Base-by-base conservation (phyloP, 495 filamentous ascomycete genomes). In the Trichoderma parareesei region DNA sequence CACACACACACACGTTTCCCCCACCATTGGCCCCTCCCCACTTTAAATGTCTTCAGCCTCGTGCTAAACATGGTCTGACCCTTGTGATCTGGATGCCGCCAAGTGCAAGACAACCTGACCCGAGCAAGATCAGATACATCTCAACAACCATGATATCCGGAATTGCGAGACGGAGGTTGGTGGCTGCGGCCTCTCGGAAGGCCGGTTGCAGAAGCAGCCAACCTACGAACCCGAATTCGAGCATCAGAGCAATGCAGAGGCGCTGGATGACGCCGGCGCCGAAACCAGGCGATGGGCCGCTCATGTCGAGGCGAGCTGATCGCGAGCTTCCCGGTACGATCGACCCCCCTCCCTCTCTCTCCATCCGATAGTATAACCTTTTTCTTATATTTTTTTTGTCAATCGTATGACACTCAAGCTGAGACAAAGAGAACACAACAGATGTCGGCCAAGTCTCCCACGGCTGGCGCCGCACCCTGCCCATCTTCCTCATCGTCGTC, bases 301-400 rank as follows among this genome's bases (percentile, higher is more conserved):
- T 97, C 67, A 84, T 93, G 81, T 85, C 88, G 69, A 86, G 92
- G 67, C 85, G 92, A 65, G 75, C 88, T 66, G 91, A 96, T 75
- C 87, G 92, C 65, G 90, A 88, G 65, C 84, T 96, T 6, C 92
- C 92, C 61, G 74, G 83, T 85, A 63, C 35, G 77, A 72, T 44
- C 1, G 35, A 38, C 46, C 57, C 38, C 7, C 9, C 27, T 27
- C 27, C 27, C 27, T 27, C 27, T 2, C 27, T 27, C 27, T 27
- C 27, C 2, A 27, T 27, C 27, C 27, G 27, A 27, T 27, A n/a
- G n/a, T n/a, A 27, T 27, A 41, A 38, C 33, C 40, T 37, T 7
- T 33, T 18, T 1, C 43, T 5, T n/a, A n/a, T n/a, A n/a, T n/a
- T n/a, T n/a, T 37, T 7, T 33, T 18, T 1, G 35, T 5, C 4